These are phyloP conservation scores for Colletotrichum acutatum DNA, from an alignment of 2,329 filamentous ascomycete species.

Conservation along the genomic window DNA sequence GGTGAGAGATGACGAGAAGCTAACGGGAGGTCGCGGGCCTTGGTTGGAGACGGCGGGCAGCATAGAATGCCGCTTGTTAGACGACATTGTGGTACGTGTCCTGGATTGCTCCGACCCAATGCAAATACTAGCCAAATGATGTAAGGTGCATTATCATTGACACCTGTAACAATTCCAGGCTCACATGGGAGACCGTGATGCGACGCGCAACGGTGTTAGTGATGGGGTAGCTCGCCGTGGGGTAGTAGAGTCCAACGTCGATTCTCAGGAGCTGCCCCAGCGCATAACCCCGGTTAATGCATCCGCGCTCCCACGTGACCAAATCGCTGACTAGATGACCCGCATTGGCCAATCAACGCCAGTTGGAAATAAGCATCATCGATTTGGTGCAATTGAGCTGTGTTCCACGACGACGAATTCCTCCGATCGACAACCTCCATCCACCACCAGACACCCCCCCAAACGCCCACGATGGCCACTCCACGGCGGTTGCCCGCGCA, in stretches of 20 bases:
- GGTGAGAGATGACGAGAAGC: slow-evolving; percentile 68
- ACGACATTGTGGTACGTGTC: slow-evolving; percentile 47
- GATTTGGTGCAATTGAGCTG: slow-evolving; percentile 29
- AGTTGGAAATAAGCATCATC: slow-evolving; percentile 35
- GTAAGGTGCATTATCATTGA: slow-evolving; percentile 18
- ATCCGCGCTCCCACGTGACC: background rate
- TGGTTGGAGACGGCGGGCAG: slow-evolving; percentile 63
- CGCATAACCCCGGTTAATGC: slow-evolving; percentile 34
- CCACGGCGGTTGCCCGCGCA: slow-evolving; percentile 46
- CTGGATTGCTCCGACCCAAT: slow-evolving; percentile 27
- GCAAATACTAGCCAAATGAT: background rate
- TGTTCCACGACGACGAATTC: slow-evolving; percentile 33
- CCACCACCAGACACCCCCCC: slow-evolving; percentile 40
- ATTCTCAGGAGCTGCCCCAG: background rate
- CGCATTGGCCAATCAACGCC: slow-evolving; percentile 55
- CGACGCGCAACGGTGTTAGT: slow-evolving; percentile 20
- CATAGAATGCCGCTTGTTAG: slow-evolving; percentile 66
- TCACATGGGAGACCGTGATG: background rate
- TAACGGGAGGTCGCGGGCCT: slow-evolving; percentile 69
- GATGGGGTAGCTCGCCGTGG: slow-evolving; percentile 16
- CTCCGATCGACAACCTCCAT: slow-evolving; percentile 44
- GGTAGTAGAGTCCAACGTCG: background rate
- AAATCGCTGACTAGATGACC: slow-evolving; percentile 40
- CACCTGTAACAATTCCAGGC: background rate
- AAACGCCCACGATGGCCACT: slow-evolving; percentile 54